Evolutionary conservation across 2,329 filamentous ascomycete genomes (phyloP), one percentile per base, ranked within the genome.

Genomic region (Boeremia exigua): DNA sequence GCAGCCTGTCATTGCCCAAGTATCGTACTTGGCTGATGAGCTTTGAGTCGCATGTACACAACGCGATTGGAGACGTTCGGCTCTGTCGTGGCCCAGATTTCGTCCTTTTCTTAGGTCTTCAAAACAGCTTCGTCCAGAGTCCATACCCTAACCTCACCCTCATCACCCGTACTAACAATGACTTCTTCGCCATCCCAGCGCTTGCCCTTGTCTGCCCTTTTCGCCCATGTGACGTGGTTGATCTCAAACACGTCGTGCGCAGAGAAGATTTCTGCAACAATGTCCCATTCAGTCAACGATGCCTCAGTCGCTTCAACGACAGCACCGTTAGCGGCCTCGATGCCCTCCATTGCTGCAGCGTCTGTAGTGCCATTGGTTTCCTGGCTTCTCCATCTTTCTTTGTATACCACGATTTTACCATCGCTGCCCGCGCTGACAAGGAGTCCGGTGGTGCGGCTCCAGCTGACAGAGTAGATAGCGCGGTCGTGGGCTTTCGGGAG

Each of bases 231-330:
- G 44, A 95, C 84, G 75, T 97, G 92, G 69, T 99, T 99, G 61
- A 98, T 84, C 77, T 99, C 95, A 70, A 94, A 97, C 2, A 96
- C 91, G 0, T 92, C 93, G 73, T 99, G 95, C 2, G 88, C 91
- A 30, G 88, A 88, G 43, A 88, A 82, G 1, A 90, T 71, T n/a
- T 84, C 84, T 0, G 86, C 85, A 14, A 96, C 70, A 3, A 94
- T 76, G 6, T 82, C 80, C 95, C 95, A 98, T 56, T 84, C 82
- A 1, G 83, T 84, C 39, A 70, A 45, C 2, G 59, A 46, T 9
- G 49, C 19, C 12, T 52, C 58, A 9, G 61, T 60, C 60, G 68
- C 32, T n/a, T 54, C 54, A 8, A 54, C 61, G 14, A 53, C 65
- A 8, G 34, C 49, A 27, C 65, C 60, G 52, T 48, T 61, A 40